Conservation (phyloP, 2,329 filamentous ascomycete genomes). For the Dactylellina parvicollis region DNA sequence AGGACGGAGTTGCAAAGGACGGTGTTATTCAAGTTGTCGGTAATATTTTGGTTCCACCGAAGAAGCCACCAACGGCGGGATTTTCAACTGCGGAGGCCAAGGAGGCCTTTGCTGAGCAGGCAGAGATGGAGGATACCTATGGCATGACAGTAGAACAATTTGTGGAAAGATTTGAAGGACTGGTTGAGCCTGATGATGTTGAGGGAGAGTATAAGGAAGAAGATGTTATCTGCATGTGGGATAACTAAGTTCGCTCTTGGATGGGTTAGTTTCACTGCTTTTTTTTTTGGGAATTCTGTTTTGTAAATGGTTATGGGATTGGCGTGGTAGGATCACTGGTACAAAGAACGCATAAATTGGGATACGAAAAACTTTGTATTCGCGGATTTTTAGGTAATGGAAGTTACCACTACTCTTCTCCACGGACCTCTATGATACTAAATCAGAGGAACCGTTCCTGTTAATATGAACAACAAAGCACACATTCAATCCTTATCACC, state of each 20-base stretch:
- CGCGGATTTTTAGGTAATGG: too few species aligned
- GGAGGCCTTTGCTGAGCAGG: not conserved
- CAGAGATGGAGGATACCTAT: slow-evolving; percentile 12
- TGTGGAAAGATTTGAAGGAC: slow-evolving; percentile 35
- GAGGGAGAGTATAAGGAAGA: slow-evolving; percentile 35
- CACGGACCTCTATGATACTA: not conserved
- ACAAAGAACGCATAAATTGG: not conserved
- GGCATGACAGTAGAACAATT: slow-evolving; percentile 41
- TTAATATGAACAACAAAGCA: not conserved
- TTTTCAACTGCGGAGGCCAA: slow-evolving; percentile 2
- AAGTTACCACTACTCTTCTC: not conserved
- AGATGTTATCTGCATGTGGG: slow-evolving; percentile 31
- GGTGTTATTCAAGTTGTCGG: slow-evolving; percentile 83
- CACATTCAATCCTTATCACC: not conserved
- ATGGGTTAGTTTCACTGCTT: not conserved
- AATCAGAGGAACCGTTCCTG: not conserved
- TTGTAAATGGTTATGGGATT: not conserved
- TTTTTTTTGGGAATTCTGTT: not conserved
- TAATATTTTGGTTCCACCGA: slow-evolving; percentile 78
- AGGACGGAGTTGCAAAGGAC: slow-evolving; percentile 78
- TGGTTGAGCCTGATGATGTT: slow-evolving; percentile 26
- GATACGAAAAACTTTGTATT: too few species aligned
- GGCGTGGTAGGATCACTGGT: not conserved
- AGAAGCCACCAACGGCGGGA: slow-evolving; percentile 57
- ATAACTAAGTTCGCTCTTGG: not conserved